Evolutionary conservation across 1,284 basidiomycete genomes (phyloP), one percentile per base, ranked within the genome.

Genomic region (Gymnopus androsaceus): DNA sequence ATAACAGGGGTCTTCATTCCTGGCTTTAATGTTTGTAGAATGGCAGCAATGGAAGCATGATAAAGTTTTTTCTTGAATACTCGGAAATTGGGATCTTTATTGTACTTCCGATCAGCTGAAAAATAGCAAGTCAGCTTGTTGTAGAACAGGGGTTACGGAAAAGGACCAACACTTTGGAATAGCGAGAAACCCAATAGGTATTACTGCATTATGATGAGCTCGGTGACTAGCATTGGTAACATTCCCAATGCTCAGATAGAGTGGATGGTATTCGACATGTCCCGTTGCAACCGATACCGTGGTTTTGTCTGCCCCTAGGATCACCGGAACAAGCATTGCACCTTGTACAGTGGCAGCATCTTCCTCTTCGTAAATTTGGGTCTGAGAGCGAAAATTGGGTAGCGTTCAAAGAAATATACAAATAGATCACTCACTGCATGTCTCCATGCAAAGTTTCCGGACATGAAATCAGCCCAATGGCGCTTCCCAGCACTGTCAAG

Each of bases 221-320:
- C 51, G 58, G 1, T 63, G 31, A 3, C 56, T 56, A 33, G 42
- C 59, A 47, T 70, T 70, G 21, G 31, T 31, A 1, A 72, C n/a
- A 41, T 68, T 67, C 3, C 70, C 67, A 31, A 63, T 49, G 3
- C 59, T 63, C 0, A 66, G 12, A 52, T 75, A 74, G 0, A 74
- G 25, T 0, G 69, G 70, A 36, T 71, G 69, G 38, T 66, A 72
- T 28, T 71, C 66, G 17, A 67, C 64, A 30, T 75, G 64, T 0
- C 74, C 66, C 0, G 73, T 75, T 1, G 62, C 67, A 9, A 74
- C 66, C 0, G 71, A 74, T 0, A 73, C 67, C 0, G 69, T 72
- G 0, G 69, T 75, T 48, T 75, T 75, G 51, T 75, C 67, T 28
- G 67, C 68, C 0, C 73, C 72, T 2, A 68, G 58, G 14, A 75